Base-by-base conservation (phyloP, 2,329 filamentous ascomycete genomes). In the Cladosporium sp. region DNA sequence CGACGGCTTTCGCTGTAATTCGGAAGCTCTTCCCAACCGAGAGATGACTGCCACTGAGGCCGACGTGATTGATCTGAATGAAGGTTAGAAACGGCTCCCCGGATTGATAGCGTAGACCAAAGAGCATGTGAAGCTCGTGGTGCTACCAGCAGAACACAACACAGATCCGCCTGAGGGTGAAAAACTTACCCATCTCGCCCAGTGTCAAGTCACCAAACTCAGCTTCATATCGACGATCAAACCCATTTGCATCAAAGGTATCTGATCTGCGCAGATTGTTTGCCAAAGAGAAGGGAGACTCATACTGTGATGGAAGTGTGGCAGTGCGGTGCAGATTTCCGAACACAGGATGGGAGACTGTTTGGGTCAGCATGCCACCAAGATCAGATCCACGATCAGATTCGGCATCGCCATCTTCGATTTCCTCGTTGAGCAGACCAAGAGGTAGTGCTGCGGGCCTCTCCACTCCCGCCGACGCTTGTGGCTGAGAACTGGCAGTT, bases 1-100 rank as follows among this genome's bases (percentile, higher is more conserved):
- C 90, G 85, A 60, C 90, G 83, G 66, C 88, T 91, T 67, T 92
- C 88, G 12, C 87, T 84, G 30, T 85, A 78, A 61, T 89, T 87
- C 3, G 78, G 79, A 22, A 83, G 64, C 15, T 82, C 80, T 45
- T 83, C 81, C 69, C 89, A 88, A 1, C 84, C 85, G n/a, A 86
- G 79, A 5, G 86, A 85, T 65, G 83, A 88, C 64, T 89, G 87
- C 88, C 88, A 92, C 61, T 84, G 83, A 25, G 68, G 63, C 39
- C 70, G 69, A 51, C 67, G 65, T 55, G 51, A 20, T 54, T 59
- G 61, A 45, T 56, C 25, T 61, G 45, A 51, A 47, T 19, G 17
- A 58, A 39, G 45, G 38, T 36, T n/a, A 51, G 43, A 54, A 39
- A 20, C 8, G 36, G 36, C 17, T 22, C n/a, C 1, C 11, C 19